Evolutionary conservation across 305 asterid species (phyloP).

Genomic region (Rubia peregrina): DNA sequence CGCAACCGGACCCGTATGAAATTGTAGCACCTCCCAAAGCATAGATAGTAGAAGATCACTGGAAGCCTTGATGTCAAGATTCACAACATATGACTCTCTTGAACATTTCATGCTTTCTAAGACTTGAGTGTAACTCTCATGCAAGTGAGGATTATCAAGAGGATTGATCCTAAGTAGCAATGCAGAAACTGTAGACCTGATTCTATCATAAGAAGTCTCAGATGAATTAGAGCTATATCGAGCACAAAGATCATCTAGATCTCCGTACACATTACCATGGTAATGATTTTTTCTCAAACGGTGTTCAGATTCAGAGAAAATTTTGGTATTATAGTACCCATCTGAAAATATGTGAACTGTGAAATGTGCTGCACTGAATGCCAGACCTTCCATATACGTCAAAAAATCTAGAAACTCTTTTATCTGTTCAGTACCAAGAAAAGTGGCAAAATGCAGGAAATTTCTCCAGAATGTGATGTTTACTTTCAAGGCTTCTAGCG

Average conservation of each 20-base stretch:
- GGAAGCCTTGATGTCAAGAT: background rate
- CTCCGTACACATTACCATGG: too few relatives aligned
- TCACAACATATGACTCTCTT: background rate
- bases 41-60: too few relatives aligned
- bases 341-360: background rate
- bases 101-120: background rate
- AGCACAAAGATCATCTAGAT: too few relatives aligned
- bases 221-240: too few relatives aligned
- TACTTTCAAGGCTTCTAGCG: background rate
- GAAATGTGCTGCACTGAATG: background rate
- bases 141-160: background rate
- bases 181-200: background rate
- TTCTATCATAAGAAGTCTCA: background rate
- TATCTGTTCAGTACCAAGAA: background rate
- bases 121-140: background rate
- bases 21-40: too few relatives aligned
- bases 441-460: background rate
- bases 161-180: background rate
- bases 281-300: too few relatives aligned
- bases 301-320: background rate
- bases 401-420: background rate
- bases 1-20: fast-evolving
- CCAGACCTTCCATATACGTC: background rate
- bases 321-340: background rate
- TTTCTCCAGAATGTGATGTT: slow-evolving; percentile 6